phyloP scores from a whole-genome alignment of 2,329 filamentous ascomycete species.

The Ophiobolus disseminans region DNA sequence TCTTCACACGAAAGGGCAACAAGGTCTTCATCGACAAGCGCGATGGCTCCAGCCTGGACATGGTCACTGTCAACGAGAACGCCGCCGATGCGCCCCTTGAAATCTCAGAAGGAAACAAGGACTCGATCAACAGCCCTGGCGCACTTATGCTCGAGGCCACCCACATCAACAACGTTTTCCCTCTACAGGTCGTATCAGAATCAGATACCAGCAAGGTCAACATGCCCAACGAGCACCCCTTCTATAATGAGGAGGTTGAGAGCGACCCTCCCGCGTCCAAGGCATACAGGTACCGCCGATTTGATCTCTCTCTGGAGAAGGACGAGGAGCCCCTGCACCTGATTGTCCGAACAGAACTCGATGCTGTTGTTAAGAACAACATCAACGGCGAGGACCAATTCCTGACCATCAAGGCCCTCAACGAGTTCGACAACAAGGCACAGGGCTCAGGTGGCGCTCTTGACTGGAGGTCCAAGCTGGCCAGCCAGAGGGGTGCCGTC shows the following conservation, averaged over 20 bases:
- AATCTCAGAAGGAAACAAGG: conserved; percentile 88
- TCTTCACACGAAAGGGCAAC: conserved; percentile 90
- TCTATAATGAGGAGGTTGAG: conserved; percentile 94
- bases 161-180: conserved; percentile 99
- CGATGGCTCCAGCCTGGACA: conserved; percentile 90
- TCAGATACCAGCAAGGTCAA: conserved; percentile 77
- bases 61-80: conserved; percentile 99
- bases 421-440: conserved; percentile 98
- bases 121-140: conserved; percentile 90
- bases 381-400: conserved; percentile 91
- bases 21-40: conserved; percentile 99
- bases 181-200: conserved; percentile 92
- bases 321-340: conserved; percentile 94
- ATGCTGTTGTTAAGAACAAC: conserved; percentile 94
- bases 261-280: conserved; percentile 94
- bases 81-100: conserved; percentile 94
- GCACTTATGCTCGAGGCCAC: conserved; percentile 96
- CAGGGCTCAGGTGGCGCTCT: conserved; percentile 93
- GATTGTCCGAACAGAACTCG: conserved; percentile 91
- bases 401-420: conserved; percentile 92
- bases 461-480: conserved; percentile 96
- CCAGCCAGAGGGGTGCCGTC: conserved; percentile 92
- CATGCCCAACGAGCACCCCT: conserved; percentile 90
- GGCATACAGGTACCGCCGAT: conserved; percentile 97
- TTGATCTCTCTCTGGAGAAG: conserved; percentile 88